phyloP scores from a whole-genome alignment of 129 eudicot species.

The Saposhnikovia divaricata region DNA sequence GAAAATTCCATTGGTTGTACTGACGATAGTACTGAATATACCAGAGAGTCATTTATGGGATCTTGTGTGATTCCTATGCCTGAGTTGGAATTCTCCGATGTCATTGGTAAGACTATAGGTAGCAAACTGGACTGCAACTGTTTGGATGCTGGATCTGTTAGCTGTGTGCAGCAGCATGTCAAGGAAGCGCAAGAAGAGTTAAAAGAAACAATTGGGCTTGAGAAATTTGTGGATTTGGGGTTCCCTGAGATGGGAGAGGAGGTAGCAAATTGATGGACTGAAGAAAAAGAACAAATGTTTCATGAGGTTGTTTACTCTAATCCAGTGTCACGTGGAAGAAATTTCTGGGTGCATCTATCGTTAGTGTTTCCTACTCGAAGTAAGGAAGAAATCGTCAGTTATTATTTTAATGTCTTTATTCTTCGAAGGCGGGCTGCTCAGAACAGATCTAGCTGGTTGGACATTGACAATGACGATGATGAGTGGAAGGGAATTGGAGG shows the following conservation, averaged over 20 bases:
- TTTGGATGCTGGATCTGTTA: slow-evolving; percentile 13
- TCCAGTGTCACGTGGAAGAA: slow-evolving; percentile 9
- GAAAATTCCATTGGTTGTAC: not conserved
- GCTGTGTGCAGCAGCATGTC: slow-evolving; percentile 16
- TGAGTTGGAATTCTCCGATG: not conserved
- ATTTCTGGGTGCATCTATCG: slow-evolving; percentile 11
- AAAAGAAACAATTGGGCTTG: slow-evolving; percentile 9
- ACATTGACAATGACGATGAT: slow-evolving; percentile 17
- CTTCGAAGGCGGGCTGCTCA: slow-evolving; percentile 17
- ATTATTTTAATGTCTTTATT: slow-evolving; percentile 20
- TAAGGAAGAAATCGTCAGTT: slow-evolving; percentile 7
- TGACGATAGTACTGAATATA: not conserved
- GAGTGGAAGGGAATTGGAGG: slow-evolving; percentile 16
- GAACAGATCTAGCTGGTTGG: slow-evolving; percentile 13
- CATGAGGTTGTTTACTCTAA: slow-evolving; percentile 15
- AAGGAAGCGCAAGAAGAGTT: slow-evolving; percentile 10
- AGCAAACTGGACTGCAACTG: slow-evolving; percentile 6
- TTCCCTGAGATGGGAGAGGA: slow-evolving; percentile 22
- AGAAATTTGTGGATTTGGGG: slow-evolving; percentile 7
- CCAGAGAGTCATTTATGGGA: not conserved
- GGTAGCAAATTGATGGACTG: slow-evolving; percentile 17
- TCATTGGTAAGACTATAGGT: not conserved
- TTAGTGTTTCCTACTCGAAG: slow-evolving; percentile 5
- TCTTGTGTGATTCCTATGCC: slow-evolving; percentile 13
- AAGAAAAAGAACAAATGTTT: slow-evolving; percentile 14